A percentile compares a stretch with the other conserved stretches of the same genome.
Conservation (phyloP, 805 yeast species). For the Starmerella kuoi region DNA sequence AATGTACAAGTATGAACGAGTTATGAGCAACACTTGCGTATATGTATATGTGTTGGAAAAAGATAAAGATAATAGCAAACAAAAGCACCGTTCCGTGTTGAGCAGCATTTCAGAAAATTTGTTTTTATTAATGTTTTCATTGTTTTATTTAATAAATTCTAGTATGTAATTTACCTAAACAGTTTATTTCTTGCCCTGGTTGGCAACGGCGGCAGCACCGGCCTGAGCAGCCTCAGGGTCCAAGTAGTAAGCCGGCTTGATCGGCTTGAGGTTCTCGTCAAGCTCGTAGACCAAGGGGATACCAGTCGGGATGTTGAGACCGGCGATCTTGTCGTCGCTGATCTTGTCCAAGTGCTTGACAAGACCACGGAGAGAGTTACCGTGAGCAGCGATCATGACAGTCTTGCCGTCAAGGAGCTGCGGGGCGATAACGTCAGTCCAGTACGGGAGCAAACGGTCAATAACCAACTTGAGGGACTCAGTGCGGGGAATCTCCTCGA, state of each 20-base stretch:
- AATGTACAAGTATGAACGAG: too few relatives aligned
- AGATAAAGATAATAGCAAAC: neutral
- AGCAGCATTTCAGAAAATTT: too few relatives aligned
- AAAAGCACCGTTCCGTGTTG: neutral
- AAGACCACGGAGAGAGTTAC: conserved; percentile 93
- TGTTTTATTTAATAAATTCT: too few relatives aligned
- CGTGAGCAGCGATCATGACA: conserved; percentile 91
- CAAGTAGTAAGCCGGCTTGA: conserved; percentile 88
- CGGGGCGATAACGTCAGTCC: conserved; percentile 82
- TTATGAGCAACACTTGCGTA: too few relatives aligned
- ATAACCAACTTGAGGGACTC: conserved; percentile 91
- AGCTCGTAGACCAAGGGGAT: conserved; percentile 95
- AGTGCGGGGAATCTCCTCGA: conserved; percentile 78
- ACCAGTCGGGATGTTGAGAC: conserved; percentile 95
- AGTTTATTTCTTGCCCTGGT: conserved; percentile 50
- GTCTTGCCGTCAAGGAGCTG: conserved; percentile 80
- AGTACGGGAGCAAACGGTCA: conserved; percentile 92
- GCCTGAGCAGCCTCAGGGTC: conserved; percentile 99
- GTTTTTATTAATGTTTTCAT: too few relatives aligned
- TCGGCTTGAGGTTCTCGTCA: conserved; percentile 74
- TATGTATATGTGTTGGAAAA: neutral
- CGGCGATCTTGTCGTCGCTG: conserved; percentile 84
- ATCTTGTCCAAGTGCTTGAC: conserved; percentile 92
- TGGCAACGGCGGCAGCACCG: conserved; percentile 98
- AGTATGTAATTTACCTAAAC: too few relatives aligned